A percentile compares a stretch with the other conserved stretches of the same genome.
These are phyloP conservation scores for Phytophthora capsici DNA, from an alignment of 352 stramenopile species.

Conservation along the genomic window DNA sequence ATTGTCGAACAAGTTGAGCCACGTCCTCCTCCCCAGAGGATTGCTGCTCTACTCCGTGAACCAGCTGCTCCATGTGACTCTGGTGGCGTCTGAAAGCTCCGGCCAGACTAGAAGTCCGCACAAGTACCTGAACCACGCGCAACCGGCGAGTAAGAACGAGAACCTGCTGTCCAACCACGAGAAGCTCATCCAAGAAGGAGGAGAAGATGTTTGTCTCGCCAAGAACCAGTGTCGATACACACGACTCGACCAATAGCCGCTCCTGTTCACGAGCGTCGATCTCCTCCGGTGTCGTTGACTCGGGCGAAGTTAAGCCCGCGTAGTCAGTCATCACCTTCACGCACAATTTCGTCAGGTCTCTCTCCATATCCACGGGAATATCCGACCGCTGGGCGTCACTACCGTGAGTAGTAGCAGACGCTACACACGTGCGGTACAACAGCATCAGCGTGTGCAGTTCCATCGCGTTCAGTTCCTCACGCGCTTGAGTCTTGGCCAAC, in stretches of 20 bases:
- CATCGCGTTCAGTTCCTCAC: constrained; percentile 43
- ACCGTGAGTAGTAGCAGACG: constrained; percentile 35
- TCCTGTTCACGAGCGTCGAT: constrained; percentile 33
- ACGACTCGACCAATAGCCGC: constrained; percentile 31
- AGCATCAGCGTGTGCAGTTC: constrained; percentile 70
- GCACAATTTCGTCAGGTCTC: constrained; percentile 32
- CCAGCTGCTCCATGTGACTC: constrained; percentile 28
- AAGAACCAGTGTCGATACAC: constrained; percentile 35
- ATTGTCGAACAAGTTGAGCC: constrained; percentile 48
- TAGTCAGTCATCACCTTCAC: constrained; percentile 28
- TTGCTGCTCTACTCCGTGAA: constrained; percentile 38
- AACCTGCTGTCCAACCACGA: constrained; percentile 19
- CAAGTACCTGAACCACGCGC: constrained; percentile 56
- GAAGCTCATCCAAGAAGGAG: constrained; percentile 31
- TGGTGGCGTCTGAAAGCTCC: constrained; percentile 49
- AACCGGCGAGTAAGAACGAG: constrained; percentile 23
- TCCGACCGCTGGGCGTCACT: constrained; percentile 36
- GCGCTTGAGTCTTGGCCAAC: constrained; percentile 51
- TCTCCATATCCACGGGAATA: constrained; percentile 59
- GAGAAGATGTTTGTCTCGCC: constrained; percentile 36
- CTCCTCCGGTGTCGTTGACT: constrained; percentile 18
- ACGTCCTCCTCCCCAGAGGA: constrained; percentile 42
- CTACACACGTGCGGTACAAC: constrained; percentile 65
- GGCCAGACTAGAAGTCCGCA: constrained; percentile 44
- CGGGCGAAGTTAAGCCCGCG: constrained; percentile 1